A percentile compares a stretch with the other conserved stretches of the same genome.
These are phyloP conservation scores for Phoma sp. DNA, from an alignment of 2,329 filamentous ascomycete species.

Conservation along the genomic window DNA sequence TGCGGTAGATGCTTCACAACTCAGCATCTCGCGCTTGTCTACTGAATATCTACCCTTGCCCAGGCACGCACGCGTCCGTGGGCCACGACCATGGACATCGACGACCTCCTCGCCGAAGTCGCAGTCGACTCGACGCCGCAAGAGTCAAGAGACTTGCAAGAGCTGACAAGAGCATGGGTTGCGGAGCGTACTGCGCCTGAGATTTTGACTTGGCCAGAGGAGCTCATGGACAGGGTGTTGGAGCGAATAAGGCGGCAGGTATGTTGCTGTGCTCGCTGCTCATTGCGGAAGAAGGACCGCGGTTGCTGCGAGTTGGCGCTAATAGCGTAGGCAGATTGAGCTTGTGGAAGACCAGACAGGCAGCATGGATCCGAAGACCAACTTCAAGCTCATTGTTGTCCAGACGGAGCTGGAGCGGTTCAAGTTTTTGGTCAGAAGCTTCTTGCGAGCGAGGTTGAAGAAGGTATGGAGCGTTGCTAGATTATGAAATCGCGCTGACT, in stretches of 20 bases:
- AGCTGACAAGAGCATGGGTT: conserved; percentile 89
- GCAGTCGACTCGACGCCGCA: conserved; percentile 54
- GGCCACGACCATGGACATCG: conserved; percentile 51
- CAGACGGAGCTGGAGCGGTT: conserved; percentile 95
- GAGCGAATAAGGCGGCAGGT: conserved; percentile 55
- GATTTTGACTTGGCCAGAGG: conserved; percentile 77
- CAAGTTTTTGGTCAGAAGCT: conserved; percentile 86
- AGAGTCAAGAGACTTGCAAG: conserved; percentile 78
- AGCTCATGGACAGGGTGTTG: conserved; percentile 82
- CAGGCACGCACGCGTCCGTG: not conserved
- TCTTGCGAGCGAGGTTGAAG: conserved; percentile 81
- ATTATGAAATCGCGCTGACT: conserved; percentile 2
- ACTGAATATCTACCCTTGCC: not conserved
- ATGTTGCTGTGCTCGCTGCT: conserved; percentile 12
- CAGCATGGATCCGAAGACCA: conserved; percentile 86
- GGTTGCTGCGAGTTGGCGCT: conserved; percentile 7
- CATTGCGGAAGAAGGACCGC: not conserved
- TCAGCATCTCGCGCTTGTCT: not conserved
- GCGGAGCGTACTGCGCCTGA: conserved; percentile 90
- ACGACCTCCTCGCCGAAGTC: conserved; percentile 60
- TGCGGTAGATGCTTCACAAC: not conserved
- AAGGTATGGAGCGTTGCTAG: conserved; percentile 64
- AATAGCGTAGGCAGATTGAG: conserved; percentile 51
- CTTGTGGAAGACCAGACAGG: conserved; percentile 69
- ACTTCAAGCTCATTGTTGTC: conserved; percentile 91